Conservation (phyloP, 192 early-diverging fungal species). For the Cladochytrium replicatum region DNA sequence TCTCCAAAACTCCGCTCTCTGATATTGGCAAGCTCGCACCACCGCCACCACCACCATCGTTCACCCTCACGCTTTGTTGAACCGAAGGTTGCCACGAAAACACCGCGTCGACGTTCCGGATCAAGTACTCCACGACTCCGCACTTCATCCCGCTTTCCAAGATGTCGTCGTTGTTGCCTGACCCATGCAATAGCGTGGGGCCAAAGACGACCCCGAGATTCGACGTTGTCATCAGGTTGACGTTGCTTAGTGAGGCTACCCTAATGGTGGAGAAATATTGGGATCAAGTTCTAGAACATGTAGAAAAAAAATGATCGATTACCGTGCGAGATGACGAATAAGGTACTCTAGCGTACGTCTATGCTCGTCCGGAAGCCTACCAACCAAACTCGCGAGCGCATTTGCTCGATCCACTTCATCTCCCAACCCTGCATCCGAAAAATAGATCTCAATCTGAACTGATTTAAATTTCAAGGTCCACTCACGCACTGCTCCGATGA, state of each 20-base stretch:
- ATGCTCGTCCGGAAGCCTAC: slow-evolving; percentile 14
- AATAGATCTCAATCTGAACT: background rate
- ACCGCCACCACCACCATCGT: too few relatives aligned
- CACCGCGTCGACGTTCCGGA: slow-evolving; percentile 10
- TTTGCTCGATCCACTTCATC: background rate
- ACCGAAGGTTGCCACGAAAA: too few relatives aligned
- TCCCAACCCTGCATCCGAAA: background rate
- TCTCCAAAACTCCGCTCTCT: too few relatives aligned
- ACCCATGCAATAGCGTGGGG: slow-evolving; percentile 14
- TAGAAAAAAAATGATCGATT: slow-evolving; percentile 1
- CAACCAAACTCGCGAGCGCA: background rate
- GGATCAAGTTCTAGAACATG: slow-evolving; percentile 6
- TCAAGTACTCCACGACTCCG: slow-evolving; percentile 18
- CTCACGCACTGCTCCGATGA: slow-evolving; percentile 5
- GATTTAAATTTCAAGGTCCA: background rate
- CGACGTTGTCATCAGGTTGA: slow-evolving; percentile 28
- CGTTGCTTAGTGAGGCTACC: slow-evolving; percentile 15
- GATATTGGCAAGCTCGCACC: too few relatives aligned
- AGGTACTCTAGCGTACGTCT: slow-evolving; percentile 18
- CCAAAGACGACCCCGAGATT: slow-evolving; percentile 36
- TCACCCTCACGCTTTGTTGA: too few relatives aligned
- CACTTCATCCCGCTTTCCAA: slow-evolving; percentile 12
- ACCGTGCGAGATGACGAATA: slow-evolving; percentile 19
- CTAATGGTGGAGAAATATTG: background rate
- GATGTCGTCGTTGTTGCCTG: slow-evolving; percentile 11